phyloP scores from a whole-genome alignment of 768 basidiomycete species.

The Strobilomyces dryophilus region DNA sequence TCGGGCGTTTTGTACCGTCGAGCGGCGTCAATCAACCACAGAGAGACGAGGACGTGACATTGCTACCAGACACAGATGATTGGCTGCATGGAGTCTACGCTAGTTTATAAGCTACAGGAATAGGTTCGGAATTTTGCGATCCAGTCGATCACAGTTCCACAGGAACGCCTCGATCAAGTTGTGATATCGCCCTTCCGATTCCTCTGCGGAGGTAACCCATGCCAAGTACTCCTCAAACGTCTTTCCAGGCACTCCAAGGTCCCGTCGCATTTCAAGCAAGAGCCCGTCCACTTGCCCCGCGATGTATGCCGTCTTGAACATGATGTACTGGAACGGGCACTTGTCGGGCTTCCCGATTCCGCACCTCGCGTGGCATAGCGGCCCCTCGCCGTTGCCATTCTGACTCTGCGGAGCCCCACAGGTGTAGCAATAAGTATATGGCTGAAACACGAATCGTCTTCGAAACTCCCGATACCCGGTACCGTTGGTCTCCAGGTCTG shows the following conservation, averaged over 20 bases:
- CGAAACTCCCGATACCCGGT: neutral
- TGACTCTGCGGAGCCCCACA: neutral
- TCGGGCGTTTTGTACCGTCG: no score
- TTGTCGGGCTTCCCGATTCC: neutral
- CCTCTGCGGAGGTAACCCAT: neutral
- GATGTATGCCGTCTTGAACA: neutral
- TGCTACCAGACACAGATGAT: no score
- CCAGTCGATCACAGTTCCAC: neutral
- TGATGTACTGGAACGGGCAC: neutral
- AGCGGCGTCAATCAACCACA: no score
- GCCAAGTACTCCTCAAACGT: neutral
- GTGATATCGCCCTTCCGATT: neutral
- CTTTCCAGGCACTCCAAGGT: neutral
- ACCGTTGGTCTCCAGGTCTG: neutral
- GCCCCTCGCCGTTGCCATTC: neutral
- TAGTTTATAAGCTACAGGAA: no score
- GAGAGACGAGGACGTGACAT: no score
- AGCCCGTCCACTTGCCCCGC: neutral
- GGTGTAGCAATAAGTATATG: neutral
- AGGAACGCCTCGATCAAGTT: neutral
- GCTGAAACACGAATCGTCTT: neutral
- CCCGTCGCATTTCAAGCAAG: neutral
- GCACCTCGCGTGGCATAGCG: neutral
- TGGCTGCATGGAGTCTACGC: no score
- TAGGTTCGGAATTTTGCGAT: neutral